Percentiles rank a stretch among this genome's conserved stretches.
phyloP scores from a whole-genome alignment of 2,329 filamentous ascomycete genomes.

The Hymenoscyphus repandus region DNA sequence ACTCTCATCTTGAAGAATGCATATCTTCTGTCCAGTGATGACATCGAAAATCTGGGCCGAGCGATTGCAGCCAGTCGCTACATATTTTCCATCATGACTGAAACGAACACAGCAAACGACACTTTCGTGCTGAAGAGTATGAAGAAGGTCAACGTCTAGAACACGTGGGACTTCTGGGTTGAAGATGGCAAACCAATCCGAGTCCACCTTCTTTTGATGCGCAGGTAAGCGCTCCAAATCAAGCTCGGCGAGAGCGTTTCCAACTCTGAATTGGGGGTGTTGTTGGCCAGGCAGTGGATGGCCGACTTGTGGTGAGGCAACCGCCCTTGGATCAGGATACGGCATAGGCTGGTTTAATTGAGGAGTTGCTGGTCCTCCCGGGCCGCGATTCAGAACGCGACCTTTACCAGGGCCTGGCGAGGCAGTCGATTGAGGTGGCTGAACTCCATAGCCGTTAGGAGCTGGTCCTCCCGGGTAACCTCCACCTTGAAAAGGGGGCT shows the following conservation, averaged over 20 bases:
- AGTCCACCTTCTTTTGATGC: slow-evolving; percentile 80
- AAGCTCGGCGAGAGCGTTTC: slow-evolving; percentile 75
- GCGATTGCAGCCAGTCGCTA: slow-evolving; percentile 94
- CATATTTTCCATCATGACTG: slow-evolving; percentile 90
- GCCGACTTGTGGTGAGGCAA: slow-evolving; percentile 74
- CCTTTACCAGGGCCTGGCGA: slow-evolving; percentile 76
- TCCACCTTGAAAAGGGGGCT: slow-evolving; percentile 61
- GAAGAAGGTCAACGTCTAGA: slow-evolving; percentile 88
- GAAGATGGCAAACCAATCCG: slow-evolving; percentile 96
- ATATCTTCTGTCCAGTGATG: slow-evolving; percentile 77
- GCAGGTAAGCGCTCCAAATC: slow-evolving; percentile 80
- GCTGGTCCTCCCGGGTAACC: slow-evolving; percentile 49
- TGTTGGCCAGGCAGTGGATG: slow-evolving; percentile 70
- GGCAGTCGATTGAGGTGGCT: slow-evolving; percentile 77
- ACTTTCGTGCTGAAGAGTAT: slow-evolving; percentile 88
- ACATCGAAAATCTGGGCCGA: slow-evolving; percentile 99
- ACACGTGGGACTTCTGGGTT: slow-evolving; percentile 86
- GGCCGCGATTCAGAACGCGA: slow-evolving; percentile 62
- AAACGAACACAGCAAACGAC: slow-evolving; percentile 98
- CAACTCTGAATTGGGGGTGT: slow-evolving; percentile 45
- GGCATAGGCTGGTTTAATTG: slow-evolving; percentile 86
- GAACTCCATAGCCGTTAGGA: slow-evolving; percentile 69
- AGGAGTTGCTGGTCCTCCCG: slow-evolving; percentile 74
- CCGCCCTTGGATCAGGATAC: slow-evolving; percentile 69
- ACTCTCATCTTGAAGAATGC: slow-evolving; percentile 81